These are phyloP conservation scores for Gastrolobium bilobum DNA, from an alignment of 306 rosid species.

Conservation along the genomic window DNA sequence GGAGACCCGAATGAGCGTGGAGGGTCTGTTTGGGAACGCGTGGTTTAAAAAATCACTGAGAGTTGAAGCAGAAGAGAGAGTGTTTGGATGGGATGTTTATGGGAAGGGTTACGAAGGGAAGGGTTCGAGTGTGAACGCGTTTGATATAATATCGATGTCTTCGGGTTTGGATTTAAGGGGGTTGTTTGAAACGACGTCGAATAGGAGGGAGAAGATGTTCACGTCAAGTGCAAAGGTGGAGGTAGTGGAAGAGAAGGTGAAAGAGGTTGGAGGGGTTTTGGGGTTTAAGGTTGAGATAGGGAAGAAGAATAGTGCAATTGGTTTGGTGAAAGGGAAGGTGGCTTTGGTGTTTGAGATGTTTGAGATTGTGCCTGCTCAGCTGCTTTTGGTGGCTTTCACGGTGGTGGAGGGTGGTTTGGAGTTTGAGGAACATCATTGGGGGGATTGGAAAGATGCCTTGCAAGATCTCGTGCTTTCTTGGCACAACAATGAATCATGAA, in stretches of 20 bases:
- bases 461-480: slow-evolving; percentile 66
- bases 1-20: slow-evolving; percentile 60
- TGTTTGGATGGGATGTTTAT: slow-evolving; percentile 34
- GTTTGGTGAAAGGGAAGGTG: slow-evolving; percentile 73
- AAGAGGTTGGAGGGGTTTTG: slow-evolving; percentile 59
- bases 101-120: not conserved
- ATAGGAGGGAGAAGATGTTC: slow-evolving; percentile 61
- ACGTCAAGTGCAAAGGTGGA: slow-evolving; percentile 53
- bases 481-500: slow-evolving; percentile 40
- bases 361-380: slow-evolving; percentile 56
- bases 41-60: slow-evolving; percentile 70
- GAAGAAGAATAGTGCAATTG: slow-evolving; percentile 61
- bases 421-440: slow-evolving; percentile 72
- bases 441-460: slow-evolving; percentile 53
- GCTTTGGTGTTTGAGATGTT: slow-evolving; percentile 60
- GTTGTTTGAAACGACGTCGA: slow-evolving; percentile 64
- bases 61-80: slow-evolving; percentile 39
- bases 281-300: slow-evolving; percentile 75
- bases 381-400: slow-evolving; percentile 66
- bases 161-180: slow-evolving; percentile 80
- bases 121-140: slow-evolving; percentile 65
- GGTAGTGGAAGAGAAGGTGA: slow-evolving; percentile 64
- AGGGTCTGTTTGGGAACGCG: slow-evolving; percentile 52
- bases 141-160: slow-evolving; percentile 80
- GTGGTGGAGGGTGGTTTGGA: slow-evolving; percentile 68